Evolutionary conservation across 148 eudicot genomes (phyloP).

Genomic region (Camellia granthamiana): DNA sequence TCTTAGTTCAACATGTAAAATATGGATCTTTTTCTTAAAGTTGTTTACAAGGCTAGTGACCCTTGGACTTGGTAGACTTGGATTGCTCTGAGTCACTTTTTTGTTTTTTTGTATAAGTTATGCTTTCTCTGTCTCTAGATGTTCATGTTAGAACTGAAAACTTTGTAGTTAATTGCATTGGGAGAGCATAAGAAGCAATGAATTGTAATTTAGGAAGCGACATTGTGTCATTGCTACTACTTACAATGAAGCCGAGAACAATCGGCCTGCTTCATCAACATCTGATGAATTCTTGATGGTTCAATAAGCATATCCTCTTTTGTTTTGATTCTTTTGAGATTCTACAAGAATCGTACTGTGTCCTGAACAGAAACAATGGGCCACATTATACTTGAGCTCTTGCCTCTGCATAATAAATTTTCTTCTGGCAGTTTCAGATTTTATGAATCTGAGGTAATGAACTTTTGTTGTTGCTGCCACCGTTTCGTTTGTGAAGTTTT

Average conservation of each 20-base stretch:
- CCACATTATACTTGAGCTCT: too few relatives aligned
- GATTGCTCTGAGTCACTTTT: not conserved
- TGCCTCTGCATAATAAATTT: too few relatives aligned
- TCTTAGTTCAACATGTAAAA: slow-evolving; percentile 17
- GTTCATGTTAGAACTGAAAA: slow-evolving; percentile 8
- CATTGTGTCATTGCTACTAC: slow-evolving; percentile 1
- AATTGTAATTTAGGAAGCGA: not conserved
- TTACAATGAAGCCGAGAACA: slow-evolving; percentile 10
- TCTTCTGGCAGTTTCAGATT: too few relatives aligned
- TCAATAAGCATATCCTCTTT: not conserved
- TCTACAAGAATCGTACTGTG: not conserved
- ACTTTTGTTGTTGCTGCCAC: too few relatives aligned
- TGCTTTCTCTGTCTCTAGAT: not conserved
- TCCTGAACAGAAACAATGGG: not conserved
- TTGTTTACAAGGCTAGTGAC: not conserved
- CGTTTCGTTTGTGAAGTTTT: too few relatives aligned
- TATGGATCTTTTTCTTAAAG: not conserved
- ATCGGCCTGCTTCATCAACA: slow-evolving; percentile 2
- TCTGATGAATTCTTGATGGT: slow-evolving; percentile 1
- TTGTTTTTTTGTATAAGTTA: not conserved
- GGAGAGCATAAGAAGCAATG: slow-evolving; percentile 1
- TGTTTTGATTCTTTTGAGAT: not conserved
- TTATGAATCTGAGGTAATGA: too few relatives aligned
- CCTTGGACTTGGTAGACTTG: not conserved
- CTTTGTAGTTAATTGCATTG: slow-evolving; percentile 2